Evolutionary conservation across 2,329 filamentous ascomycete genomes (phyloP), one percentile per base, ranked within the genome.

Genomic region (Lachnellula cervina): DNA sequence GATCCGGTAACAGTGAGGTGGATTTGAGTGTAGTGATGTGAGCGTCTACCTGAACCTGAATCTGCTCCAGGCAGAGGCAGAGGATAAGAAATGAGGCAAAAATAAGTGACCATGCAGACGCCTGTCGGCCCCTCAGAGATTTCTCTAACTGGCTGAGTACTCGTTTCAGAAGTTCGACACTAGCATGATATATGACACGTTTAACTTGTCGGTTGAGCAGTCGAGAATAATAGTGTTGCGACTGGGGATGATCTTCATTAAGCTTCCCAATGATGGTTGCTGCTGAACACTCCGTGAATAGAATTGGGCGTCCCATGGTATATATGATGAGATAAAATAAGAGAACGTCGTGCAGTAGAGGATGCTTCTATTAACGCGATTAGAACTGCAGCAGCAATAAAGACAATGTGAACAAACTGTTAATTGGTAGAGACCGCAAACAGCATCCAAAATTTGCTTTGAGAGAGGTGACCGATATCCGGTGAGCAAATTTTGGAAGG

Each of bases 161-260:
- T 21, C 52, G 49, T 5, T 25, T 34, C 2, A 55, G 13, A 4
- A 59, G 25, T 19, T 52, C 19, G 2, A 45, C 53, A 21, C 56
- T 51, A 16, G 47, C 40, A 2, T 51, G 48, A 47, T 56, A 59
- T 13, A 58, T 52, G 14, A 57, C 51, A 7, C 55, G 46, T 46
- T 61, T 64, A 19, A 59, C 49, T 43, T 64, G 60, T 14, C 51
- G 51, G 37, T 62, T 59, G 5, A 64, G 55, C 9, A 64, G 50
- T 6, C 62, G 49, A 11, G 58, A 62, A 11, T 58, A 59, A 48
- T 52, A 62, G 6, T 52, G 46, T 11, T 57, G 43, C 4, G 16
- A 25, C 5, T 38, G 7, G 14, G 37, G 25, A 7, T 47, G 23
- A 9, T 46, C 38, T 3, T 28, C 28, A 19, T 53, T 16, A 2